Base-by-base conservation (phyloP, 164 flowering plant genomes). In the Tetrastigma voinierianum region DNA sequence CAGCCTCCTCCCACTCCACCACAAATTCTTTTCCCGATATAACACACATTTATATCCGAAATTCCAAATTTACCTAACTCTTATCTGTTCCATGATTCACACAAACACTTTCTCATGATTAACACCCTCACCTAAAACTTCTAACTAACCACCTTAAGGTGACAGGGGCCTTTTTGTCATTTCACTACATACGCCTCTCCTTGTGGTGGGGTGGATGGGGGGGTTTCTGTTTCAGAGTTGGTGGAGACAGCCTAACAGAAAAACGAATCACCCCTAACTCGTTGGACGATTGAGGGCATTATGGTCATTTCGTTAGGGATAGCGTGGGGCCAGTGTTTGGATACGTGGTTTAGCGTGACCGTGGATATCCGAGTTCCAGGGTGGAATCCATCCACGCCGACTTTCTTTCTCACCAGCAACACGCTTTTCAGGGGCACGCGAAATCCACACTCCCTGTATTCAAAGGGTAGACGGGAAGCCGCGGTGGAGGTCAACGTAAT, bases 161-260 rank as follows among this genome's bases (percentile, higher is more conserved):
- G 40, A 32, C 40, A 32, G 40, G 53, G 57, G 14, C 24, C n/a
- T 24, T 11, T 13, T 23, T n/a, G 56, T 66, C 43, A 8, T 57
- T 57, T 16, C 3, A n/a, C n/a, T n/a, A n/a, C n/a, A n/a, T n/a
- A n/a, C n/a, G n/a, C n/a, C n/a, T n/a, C n/a, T n/a, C n/a, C n/a
- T n/a, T n/a, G n/a, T n/a, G n/a, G n/a, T n/a, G n/a, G n/a, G n/a
- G n/a, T n/a, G n/a, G n/a, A n/a, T n/a, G n/a, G n/a, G n/a, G n/a
- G n/a, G n/a, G n/a, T n/a, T 45, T 53, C 46, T 18, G 60, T 61
- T 51, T 19, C 20, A 12, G 56, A 56, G 73, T 65, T 51, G 69
- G 65, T 59, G 65, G 59, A 51, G 59, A 40, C 68, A 44, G 74
- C 68, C 69, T 64, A 70, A 70, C 74, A 23, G 74, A 70, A 70